Conservation (phyloP, 2,329 filamentous ascomycete genomes). For the Penicillium brevicompactum region DNA sequence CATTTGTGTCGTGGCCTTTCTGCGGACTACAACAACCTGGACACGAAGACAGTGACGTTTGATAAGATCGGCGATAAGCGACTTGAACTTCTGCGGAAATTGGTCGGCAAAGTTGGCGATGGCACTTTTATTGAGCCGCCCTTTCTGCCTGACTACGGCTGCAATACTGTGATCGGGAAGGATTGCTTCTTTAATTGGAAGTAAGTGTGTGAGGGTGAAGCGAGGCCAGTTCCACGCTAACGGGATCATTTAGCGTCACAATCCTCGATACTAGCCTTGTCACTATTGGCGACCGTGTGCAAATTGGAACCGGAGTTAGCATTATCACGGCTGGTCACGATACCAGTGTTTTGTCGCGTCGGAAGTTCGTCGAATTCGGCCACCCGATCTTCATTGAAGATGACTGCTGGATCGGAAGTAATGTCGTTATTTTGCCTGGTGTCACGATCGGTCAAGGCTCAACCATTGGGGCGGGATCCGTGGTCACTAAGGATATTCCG, state of each 20-base stretch:
- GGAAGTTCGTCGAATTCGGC: conserved; percentile 54
- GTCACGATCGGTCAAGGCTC: conserved; percentile 46
- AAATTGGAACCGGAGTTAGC: conserved; percentile 56
- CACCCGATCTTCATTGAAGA: conserved; percentile 51
- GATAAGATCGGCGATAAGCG: conserved; percentile 30
- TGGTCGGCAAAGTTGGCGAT: conserved; percentile 32
- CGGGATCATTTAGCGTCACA: conserved; percentile 49
- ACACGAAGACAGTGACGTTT: conserved; percentile 27
- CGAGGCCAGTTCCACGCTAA: not conserved
- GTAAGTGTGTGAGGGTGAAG: conserved; percentile 14
- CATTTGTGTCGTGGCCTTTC: conserved; percentile 30
- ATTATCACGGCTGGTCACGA: conserved; percentile 59
- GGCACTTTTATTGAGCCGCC: conserved; percentile 36
- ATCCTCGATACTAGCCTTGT: conserved; percentile 58
- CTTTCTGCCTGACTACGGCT: conserved; percentile 36
- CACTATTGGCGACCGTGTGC: conserved; percentile 55
- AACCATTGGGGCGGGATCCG: conserved; percentile 43
- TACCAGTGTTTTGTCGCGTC: conserved; percentile 50
- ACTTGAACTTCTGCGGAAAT: conserved; percentile 27
- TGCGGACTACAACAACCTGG: conserved; percentile 33
- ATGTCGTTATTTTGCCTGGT: conserved; percentile 47
- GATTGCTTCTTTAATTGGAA: conserved; percentile 38
- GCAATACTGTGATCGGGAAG: conserved; percentile 33
- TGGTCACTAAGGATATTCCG: conserved; percentile 44
- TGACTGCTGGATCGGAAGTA: conserved; percentile 55